phyloP scores from a whole-genome alignment of 2,329 filamentous ascomycete species.

The Monilinia fructicola region DNA sequence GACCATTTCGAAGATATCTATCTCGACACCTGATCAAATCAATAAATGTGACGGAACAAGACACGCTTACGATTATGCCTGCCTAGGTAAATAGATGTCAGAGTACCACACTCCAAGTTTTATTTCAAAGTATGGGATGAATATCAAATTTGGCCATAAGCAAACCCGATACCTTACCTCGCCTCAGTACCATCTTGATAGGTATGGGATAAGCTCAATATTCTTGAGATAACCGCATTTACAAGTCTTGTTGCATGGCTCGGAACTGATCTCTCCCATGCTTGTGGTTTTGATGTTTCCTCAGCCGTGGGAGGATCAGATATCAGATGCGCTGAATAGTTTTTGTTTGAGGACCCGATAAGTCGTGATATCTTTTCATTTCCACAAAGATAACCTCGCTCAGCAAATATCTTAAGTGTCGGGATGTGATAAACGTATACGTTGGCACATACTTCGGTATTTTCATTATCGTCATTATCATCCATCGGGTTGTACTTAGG shows the following conservation, averaged over 20 bases:
- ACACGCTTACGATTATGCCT: neutral
- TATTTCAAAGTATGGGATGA: neutral
- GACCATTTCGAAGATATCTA: neutral
- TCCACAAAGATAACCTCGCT: neutral
- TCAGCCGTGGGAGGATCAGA: neutral
- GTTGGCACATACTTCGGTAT: neutral
- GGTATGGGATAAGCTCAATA: neutral
- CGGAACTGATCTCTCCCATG: neutral
- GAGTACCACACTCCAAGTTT: neutral
- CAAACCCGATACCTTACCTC: neutral
- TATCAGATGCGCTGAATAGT: neutral
- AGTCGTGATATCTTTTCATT: neutral
- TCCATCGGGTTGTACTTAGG: neutral
- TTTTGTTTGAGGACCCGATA: neutral
- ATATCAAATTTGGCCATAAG: neutral
- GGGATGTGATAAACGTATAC: neutral
- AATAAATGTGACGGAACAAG: neutral
- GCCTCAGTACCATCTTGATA: too few species aligned
- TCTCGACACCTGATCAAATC: neutral
- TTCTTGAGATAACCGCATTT: neutral
- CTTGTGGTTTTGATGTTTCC: neutral
- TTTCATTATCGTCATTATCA: neutral
- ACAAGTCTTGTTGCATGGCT: neutral
- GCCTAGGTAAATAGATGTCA: neutral
- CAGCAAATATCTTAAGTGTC: neutral